phyloP scores from a whole-genome alignment of 495 filamentous ascomycete species.

The Penicillium maclennaniae region DNA sequence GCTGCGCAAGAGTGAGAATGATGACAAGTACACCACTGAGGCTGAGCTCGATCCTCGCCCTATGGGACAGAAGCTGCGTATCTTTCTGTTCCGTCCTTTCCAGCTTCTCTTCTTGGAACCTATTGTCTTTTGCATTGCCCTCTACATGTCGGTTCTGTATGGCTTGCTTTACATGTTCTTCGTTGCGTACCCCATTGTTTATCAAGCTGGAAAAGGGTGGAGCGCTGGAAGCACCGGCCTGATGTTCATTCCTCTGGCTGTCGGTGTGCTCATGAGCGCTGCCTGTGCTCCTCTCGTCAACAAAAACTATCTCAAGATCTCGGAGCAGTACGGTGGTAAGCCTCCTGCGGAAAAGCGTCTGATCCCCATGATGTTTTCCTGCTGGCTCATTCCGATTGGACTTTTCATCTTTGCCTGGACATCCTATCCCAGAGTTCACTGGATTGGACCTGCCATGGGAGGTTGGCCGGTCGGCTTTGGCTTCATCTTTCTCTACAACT shows the following conservation, averaged over 20 bases:
- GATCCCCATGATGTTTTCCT: slow-evolving; percentile 81
- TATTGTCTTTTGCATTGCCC: slow-evolving; percentile 71
- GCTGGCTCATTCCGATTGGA: slow-evolving; percentile 74
- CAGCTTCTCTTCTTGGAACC: slow-evolving; percentile 74
- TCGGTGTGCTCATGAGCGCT: slow-evolving; percentile 64
- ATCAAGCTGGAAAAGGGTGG: slow-evolving; percentile 68
- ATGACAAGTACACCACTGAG: slow-evolving; percentile 63
- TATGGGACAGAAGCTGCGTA: slow-evolving; percentile 54
- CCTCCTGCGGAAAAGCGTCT: slow-evolving; percentile 73
- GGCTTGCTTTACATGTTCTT: slow-evolving; percentile 83
- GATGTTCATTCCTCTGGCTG: slow-evolving; percentile 74
- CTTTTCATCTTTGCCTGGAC: slow-evolving; percentile 86
- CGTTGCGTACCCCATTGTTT: slow-evolving; percentile 72
- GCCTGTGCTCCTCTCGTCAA: slow-evolving; percentile 68
- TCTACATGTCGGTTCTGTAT: slow-evolving; percentile 79
- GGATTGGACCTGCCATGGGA: slow-evolving; percentile 68
- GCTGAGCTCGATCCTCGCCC: slow-evolving; percentile 67
- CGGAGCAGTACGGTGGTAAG: slow-evolving; percentile 55
- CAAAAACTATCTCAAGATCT: slow-evolving; percentile 66
- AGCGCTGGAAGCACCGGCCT: slow-evolving; percentile 67
- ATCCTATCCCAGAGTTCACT: slow-evolving; percentile 60
- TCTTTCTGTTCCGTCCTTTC: slow-evolving; percentile 73
- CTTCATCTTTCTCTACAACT: slow-evolving; percentile 83
- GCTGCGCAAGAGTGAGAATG: slow-evolving; percentile 62
- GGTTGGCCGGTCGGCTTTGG: slow-evolving; percentile 79